These are phyloP conservation scores for Lentinula sp. DNA, from an alignment of 768 basidiomycete species.

Conservation along the genomic window DNA sequence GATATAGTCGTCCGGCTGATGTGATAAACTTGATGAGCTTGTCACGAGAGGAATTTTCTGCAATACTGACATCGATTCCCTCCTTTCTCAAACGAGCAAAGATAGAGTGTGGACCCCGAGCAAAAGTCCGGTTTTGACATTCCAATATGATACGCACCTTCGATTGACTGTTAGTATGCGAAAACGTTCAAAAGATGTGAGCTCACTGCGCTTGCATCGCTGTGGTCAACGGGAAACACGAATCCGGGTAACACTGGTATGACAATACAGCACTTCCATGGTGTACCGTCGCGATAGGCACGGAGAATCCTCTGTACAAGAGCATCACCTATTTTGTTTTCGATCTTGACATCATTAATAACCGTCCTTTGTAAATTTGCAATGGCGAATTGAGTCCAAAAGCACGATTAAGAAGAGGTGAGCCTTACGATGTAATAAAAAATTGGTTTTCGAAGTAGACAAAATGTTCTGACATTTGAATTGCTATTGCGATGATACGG, in stretches of 20 bases:
- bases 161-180: constrained; percentile 2
- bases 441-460: constrained; percentile 98
- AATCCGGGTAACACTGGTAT: constrained; percentile 93
- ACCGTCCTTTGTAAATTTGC: constrained; percentile 49
- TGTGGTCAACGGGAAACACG: constrained; percentile 86
- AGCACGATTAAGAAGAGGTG: background rate
- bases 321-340: constrained; percentile 94
- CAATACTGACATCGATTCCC: constrained; percentile 71
- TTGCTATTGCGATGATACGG: constrained; percentile 42
- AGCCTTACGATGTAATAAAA: constrained; percentile 77
- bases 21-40: constrained; percentile 8
- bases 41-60: background rate
- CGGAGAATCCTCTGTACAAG: constrained; percentile 86
- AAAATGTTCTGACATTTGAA: constrained; percentile 92
- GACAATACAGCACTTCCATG: constrained; percentile 91
- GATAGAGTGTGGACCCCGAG: constrained; percentile 87
- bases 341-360: constrained; percentile 78
- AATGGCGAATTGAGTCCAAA: background rate
- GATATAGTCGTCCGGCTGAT: constrained; percentile 88
- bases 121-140: constrained; percentile 88
- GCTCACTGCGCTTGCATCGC: constrained; percentile 86
- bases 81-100: constrained; percentile 80
- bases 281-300: constrained; percentile 72
- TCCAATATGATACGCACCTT: constrained; percentile 93
- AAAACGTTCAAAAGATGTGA: background rate